Evolutionary conservation across 768 basidiomycete genomes (phyloP), one percentile per base, ranked within the genome.

Genomic region (Rhodotorula graminis): DNA sequence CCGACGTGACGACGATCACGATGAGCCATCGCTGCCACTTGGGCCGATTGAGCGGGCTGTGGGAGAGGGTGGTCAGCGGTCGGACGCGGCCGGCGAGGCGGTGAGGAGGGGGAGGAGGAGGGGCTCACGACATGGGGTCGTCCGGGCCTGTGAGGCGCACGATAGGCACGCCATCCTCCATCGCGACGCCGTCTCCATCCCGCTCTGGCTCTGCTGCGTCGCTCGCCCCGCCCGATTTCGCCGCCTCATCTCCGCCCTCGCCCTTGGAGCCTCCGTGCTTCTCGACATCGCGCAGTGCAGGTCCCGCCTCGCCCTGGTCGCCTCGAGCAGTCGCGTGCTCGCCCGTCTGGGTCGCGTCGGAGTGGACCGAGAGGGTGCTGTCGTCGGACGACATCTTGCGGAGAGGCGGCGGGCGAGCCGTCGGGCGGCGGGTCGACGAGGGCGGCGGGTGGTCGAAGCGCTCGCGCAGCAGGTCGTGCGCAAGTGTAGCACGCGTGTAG

Each of bases 11-110:
- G 67, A 78, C 67, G 57, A 72, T 40, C 4, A 79, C 64, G 58
- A 76, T 77, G n/a, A 70, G 33, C 80, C 81, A 81, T 49, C 79
- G 78, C 23, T 64, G 65, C 3, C 47, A 10, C 3, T 37, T 37
- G 0, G 70, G 46, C 42, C 71, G 42, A 47, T 77, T 78, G 6
- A 77, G 31, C 23, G 78, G 78, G 7, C 70, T 70, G 64, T 16
- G 27, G 29, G 15, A 42, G 10, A 5, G 37, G 18, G 53, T 5
- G 37, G 37, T 37, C 37, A 37, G 29, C 53, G 29, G 16, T 11
- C 2, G 14, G 14, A 10, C 29, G 19, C 19, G 4, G 18, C 19
- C 15, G 23, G 6, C 15, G 27, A 27, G 53, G 29, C 15, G n/a
- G 2, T n/a, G 27, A 27, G 53, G 27, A n/a, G n/a, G 53, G 33